Conservation (phyloP, 2,329 filamentous ascomycete species). For the Colletotrichum tofieldiae region DNA sequence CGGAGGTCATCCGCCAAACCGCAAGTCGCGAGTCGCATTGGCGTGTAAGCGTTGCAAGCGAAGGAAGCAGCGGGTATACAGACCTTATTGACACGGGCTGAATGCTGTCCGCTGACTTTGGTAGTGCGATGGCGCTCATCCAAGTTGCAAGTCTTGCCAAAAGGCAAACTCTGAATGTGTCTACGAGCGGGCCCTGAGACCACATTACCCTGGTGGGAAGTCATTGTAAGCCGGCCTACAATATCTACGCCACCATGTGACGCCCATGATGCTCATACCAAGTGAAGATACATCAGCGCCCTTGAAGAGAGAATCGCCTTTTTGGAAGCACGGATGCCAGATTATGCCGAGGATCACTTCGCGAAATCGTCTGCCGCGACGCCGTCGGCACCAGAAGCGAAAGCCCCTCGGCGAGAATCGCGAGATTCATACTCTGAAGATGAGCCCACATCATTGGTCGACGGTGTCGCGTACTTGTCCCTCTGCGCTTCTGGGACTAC, state of each 20-base stretch:
- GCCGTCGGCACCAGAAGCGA: not conserved
- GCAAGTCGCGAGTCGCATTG: constrained; percentile 46
- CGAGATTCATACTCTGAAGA: constrained; percentile 43
- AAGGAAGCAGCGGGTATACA: constrained; percentile 47
- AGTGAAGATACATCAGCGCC: constrained; percentile 47
- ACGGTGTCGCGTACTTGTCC: constrained; percentile 48
- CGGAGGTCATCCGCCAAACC: constrained; percentile 19
- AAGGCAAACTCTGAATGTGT: constrained; percentile 45
- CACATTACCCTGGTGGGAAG: constrained; percentile 49
- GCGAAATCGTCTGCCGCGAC: not conserved
- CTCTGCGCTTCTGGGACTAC: constrained; percentile 47
- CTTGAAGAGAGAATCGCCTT: constrained; percentile 51
- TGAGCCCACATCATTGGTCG: constrained; percentile 45
- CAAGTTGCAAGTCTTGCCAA: constrained; percentile 47
- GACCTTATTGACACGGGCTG: too few relatives aligned
- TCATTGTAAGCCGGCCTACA: constrained; percentile 44
- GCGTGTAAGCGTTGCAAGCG: constrained; percentile 49
- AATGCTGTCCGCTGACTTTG: not conserved
- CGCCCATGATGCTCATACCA: not conserved
- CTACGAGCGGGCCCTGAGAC: constrained; percentile 47
- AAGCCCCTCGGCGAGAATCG: constrained; percentile 1
- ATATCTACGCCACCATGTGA: too few relatives aligned
- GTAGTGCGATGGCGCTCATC: constrained; percentile 48
- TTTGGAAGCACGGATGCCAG: constrained; percentile 48
- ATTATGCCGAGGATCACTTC: constrained; percentile 49